Evolutionary conservation across 805 yeast species (phyloP).

Genomic region (Myxozyma melibiosi): DNA sequence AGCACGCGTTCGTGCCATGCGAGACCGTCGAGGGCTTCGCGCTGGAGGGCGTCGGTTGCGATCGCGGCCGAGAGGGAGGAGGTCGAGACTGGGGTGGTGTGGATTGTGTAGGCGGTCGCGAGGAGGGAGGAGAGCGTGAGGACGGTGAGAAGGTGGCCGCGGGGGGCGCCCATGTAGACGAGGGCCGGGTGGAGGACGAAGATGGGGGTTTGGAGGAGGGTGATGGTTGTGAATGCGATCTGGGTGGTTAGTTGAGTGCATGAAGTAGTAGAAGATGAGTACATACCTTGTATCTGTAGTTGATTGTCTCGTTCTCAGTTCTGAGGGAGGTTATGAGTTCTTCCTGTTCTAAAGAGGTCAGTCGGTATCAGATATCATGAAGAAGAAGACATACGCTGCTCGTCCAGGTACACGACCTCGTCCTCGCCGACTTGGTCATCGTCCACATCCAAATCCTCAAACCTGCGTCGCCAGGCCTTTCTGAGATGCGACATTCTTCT

Average conservation of each 20-base stretch:
- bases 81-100: constrained; percentile 18
- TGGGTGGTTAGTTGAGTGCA: neutral
- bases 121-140: constrained; percentile 20
- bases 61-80: constrained; percentile 10
- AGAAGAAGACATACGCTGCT: constrained; percentile 22
- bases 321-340: constrained; percentile 22
- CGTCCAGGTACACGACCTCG: constrained; percentile 30
- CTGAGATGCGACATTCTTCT: constrained; percentile 22
- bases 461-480: constrained; percentile 16
- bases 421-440: constrained; percentile 17
- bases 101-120: constrained; percentile 20
- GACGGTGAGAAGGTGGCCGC: constrained; percentile 12
- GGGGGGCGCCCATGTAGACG: constrained; percentile 8
- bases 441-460: constrained; percentile 11
- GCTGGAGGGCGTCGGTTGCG: constrained; percentile 3
- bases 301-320: constrained; percentile 24
- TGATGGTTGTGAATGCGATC: constrained; percentile 20
- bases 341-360: constrained; percentile 24
- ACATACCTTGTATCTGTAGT: constrained; percentile 26
- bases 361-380: neutral
- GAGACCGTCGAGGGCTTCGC: no score
- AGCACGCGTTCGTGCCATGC: no score
- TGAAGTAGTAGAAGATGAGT: neutral
- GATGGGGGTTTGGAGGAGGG: constrained; percentile 27
- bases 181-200: constrained; percentile 28